Percentiles rank a stretch among this genome's conserved stretches.
phyloP scores from a whole-genome alignment of 345 rosid genomes.

The Populus nigra region DNA sequence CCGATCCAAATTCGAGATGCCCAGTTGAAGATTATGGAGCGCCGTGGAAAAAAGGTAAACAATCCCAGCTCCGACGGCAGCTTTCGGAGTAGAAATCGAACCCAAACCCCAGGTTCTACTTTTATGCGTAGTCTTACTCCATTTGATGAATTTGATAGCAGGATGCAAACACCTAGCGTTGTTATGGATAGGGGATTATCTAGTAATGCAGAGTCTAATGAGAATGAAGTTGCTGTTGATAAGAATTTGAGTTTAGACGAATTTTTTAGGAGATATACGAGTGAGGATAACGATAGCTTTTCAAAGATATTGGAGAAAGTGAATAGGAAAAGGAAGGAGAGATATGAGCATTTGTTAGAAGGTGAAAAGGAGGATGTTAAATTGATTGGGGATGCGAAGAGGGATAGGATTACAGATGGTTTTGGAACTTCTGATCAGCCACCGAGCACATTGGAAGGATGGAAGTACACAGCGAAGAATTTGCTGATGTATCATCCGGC shows the following conservation, averaged over 20 bases:
- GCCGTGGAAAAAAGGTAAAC: slow-evolving; percentile 57
- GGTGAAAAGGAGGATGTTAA: slow-evolving; percentile 53
- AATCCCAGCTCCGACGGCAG: slow-evolving; percentile 36
- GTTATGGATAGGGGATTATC: slow-evolving; percentile 32
- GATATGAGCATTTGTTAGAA: slow-evolving; percentile 53
- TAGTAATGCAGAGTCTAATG: slow-evolving; percentile 33
- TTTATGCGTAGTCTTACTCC: slow-evolving; percentile 72
- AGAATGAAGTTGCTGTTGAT: slow-evolving; percentile 44
- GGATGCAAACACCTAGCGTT: slow-evolving; percentile 38
- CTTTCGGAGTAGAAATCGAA: slow-evolving; percentile 9
- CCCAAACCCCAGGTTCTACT: slow-evolving; percentile 80
- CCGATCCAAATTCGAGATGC: slow-evolving; percentile 88
- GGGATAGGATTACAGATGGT: slow-evolving; percentile 87
- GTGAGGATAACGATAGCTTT: slow-evolving; percentile 93
- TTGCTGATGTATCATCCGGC: slow-evolving; percentile 94
- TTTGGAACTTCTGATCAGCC: slow-evolving; percentile 97
- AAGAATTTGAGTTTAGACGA: slow-evolving; percentile 61
- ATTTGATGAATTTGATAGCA: slow-evolving; percentile 66
- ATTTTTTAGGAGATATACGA: slow-evolving; percentile 80
- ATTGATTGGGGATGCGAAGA: slow-evolving; percentile 53
- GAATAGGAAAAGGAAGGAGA: slow-evolving; percentile 83
- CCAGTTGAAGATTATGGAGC: slow-evolving; percentile 91
- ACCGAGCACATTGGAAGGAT: slow-evolving; percentile 72
- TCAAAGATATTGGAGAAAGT: slow-evolving; percentile 79
- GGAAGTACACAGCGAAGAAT: slow-evolving; percentile 87